phyloP scores from a whole-genome alignment of 2,329 filamentous ascomycete genomes.

The Cladosporium halotolerans region DNA sequence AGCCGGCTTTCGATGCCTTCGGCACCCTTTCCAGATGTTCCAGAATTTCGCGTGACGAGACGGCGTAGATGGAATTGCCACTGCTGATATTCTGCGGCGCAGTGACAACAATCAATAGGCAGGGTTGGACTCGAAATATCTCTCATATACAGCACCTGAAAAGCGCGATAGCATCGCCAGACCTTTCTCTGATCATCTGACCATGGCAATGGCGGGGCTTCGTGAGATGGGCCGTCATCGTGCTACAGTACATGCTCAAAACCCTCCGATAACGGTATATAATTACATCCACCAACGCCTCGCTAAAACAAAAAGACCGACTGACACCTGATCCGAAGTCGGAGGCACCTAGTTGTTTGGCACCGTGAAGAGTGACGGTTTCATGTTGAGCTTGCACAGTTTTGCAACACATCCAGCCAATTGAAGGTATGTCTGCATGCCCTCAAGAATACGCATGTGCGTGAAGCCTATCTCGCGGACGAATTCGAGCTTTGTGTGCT shows the following conservation, averaged over 20 bases:
- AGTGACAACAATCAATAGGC: too few species aligned
- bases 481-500: conserved; percentile 94
- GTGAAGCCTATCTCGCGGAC: conserved; percentile 94
- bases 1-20: too few species aligned
- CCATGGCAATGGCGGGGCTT: too few species aligned
- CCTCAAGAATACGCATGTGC: conserved; percentile 98
- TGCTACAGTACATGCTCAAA: neutral
- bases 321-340: conserved; percentile 9
- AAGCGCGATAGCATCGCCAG: too few species aligned
- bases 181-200: too few species aligned
- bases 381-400: conserved; percentile 94
- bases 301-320: conserved; percentile 17
- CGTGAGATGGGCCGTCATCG: too few species aligned
- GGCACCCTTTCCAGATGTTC: too few species aligned
- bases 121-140: too few species aligned
- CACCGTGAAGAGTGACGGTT: conserved; percentile 68
- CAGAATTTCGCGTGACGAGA: too few species aligned
- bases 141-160: too few species aligned
- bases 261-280: neutral
- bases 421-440: conserved; percentile 90
- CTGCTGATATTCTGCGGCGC: too few species aligned
- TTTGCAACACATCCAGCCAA: conserved; percentile 87
- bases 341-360: conserved; percentile 19
- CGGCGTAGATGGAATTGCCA: too few species aligned
- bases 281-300: conserved; percentile 21